These are phyloP conservation scores for Misopates orontium DNA, from an alignment of 257 asterid species.

Conservation along the genomic window DNA sequence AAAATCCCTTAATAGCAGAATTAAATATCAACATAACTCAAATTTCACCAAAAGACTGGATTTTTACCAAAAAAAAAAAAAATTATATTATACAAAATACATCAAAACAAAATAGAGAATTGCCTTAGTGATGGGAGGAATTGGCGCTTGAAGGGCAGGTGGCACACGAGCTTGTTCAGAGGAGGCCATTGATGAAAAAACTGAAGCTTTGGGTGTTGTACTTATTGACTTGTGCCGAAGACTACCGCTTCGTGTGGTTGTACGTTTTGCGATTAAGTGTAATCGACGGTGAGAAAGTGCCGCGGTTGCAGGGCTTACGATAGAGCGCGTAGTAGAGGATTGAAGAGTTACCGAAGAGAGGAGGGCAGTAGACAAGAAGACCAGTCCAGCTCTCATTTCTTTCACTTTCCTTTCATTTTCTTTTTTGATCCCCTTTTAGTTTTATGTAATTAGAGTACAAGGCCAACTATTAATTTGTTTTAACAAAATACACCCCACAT, in stretches of 20 bases:
- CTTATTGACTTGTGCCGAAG: constrained; percentile 30
- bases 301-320: constrained; percentile 29
- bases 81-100: neutral
- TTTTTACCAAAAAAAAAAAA: neutral
- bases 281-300: constrained; percentile 33
- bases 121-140: constrained; percentile 70
- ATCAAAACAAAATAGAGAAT: neutral
- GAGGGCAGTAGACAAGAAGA: constrained; percentile 27
- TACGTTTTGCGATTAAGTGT: constrained; percentile 18
- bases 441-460: too few relatives aligned
- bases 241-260: constrained; percentile 20
- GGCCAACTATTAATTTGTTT: too few relatives aligned
- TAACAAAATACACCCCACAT: too few relatives aligned
- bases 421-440: neutral
- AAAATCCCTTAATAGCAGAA: neutral
- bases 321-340: constrained; percentile 40
- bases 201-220: constrained; percentile 35
- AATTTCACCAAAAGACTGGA: too few relatives aligned
- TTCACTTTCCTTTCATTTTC: neutral
- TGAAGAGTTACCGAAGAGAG: constrained; percentile 28
- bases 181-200: constrained; percentile 67
- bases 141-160: constrained; percentile 49
- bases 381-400: constrained; percentile 33
- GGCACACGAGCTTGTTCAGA: constrained; percentile 81
- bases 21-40: neutral